A percentile compares a stretch with the other conserved stretches of the same genome.
phyloP scores from a whole-genome alignment of 495 filamentous ascomycete species.

The Recurvomyces mirabilis region DNA sequence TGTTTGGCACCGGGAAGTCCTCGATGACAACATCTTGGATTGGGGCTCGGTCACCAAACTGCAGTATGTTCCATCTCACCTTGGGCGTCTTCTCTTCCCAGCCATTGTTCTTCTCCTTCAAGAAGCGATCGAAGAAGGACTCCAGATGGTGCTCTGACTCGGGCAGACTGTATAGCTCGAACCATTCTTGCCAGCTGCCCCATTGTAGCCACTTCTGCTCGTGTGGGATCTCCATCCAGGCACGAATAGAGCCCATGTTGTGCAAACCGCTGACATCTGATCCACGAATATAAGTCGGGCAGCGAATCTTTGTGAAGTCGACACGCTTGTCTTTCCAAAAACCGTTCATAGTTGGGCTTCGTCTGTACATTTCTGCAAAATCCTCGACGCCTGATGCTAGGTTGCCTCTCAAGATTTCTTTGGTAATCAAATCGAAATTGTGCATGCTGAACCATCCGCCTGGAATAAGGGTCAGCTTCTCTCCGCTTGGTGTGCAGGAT shows the following conservation, averaged over 20 bases:
- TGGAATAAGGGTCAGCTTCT: neutral
- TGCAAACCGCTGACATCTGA: conserved; percentile 23
- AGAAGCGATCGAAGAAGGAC: conserved; percentile 34
- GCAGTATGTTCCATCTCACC: conserved; percentile 23
- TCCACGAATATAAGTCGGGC: conserved; percentile 18
- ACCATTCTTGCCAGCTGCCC: conserved; percentile 33
- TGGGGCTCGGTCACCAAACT: conserved; percentile 9
- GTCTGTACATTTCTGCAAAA: conserved; percentile 27
- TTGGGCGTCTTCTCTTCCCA: conserved; percentile 36
- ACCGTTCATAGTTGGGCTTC: conserved; percentile 1
- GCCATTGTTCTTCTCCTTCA: conserved; percentile 31
- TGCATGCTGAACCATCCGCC: conserved; percentile 18
- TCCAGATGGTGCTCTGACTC: conserved; percentile 25
- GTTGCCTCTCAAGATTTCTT: conserved; percentile 21
- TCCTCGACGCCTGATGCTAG: conserved; percentile 25
- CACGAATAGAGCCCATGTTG: conserved; percentile 21
- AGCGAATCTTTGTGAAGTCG: conserved; percentile 12
- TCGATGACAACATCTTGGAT: conserved; percentile 10
- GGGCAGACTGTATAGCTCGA: conserved; percentile 27
- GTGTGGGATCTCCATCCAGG: conserved; percentile 24
- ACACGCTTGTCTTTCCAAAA: conserved; percentile 16
- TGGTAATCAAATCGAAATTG: conserved; percentile 29
- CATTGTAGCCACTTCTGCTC: conserved; percentile 31
- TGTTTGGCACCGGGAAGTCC: conserved; percentile 28
- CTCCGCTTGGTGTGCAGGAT: neutral